Base-by-base conservation (phyloP, 208 protist genomes). In the Wallacemonas sp. region DNA sequence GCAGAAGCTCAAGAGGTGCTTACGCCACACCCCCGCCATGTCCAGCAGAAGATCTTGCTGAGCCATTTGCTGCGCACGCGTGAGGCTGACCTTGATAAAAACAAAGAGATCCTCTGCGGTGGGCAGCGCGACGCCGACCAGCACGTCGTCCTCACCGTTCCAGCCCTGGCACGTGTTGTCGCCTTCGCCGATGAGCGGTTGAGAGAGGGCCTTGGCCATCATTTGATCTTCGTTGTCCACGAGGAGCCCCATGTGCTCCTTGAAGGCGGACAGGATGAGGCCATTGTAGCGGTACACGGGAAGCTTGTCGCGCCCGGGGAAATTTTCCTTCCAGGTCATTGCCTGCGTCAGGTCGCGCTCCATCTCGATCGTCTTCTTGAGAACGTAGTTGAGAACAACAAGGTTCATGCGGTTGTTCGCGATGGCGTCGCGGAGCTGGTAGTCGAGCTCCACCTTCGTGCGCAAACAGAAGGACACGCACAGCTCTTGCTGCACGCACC, bases 301-400 rank as follows among this genome's bases (percentile, higher is more conserved):
- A 10, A 92, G 66, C 41, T 76, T 73, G 26, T 66, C 69, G 15
- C 71, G 45, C 4, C 71, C 76, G 1, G 83, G 71, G 63, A 93
- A 89, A 34, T 90, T 82, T 21, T 92, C 81, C 55, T 84, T 83
- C 80, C 79, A 88, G 34, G 81, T 75, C 77, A 97, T 93, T 60
- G 78, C 62, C 37, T 84, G 79, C 27, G 84, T 94, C 17, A 98
- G 48, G 44, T 97, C 86, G 33, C 89, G 85, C 78, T 98, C 96
- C 55, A 98, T 87, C 33, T 95, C 91, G 58, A 97, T 91, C 0
- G 93, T 97, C 45, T 96, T 97, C 46, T 96, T 89, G 24, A 98
- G 80, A 2, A 96, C 81, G 50, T 92, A 91, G 10, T 83, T 91
- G 38, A 98, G 78, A 27, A 96, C 81, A 13, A 82, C 81, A 10